Evolutionary conservation across 768 basidiomycete genomes (phyloP).

Genomic region (Rhizopogon sp.): DNA sequence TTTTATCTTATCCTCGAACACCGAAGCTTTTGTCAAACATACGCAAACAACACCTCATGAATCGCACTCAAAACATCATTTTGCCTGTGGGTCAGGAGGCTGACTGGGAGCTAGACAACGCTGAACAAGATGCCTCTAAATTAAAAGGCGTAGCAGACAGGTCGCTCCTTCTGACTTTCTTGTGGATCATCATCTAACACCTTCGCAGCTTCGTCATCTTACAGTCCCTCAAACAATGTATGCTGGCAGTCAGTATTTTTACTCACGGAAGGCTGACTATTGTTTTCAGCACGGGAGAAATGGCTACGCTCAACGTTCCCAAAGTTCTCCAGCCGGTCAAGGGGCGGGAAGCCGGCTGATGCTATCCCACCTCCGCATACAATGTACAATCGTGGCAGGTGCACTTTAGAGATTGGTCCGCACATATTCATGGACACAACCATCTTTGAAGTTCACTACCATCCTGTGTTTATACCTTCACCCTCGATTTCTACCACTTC

Average conservation of each 20-base stretch:
- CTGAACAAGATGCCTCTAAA: constrained; percentile 34
- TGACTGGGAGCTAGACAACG: constrained; percentile 53
- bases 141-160: constrained; percentile 55
- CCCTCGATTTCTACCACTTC: constrained; percentile 17
- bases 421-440: constrained; percentile 64
- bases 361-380: constrained; percentile 60
- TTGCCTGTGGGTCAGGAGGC: constrained; percentile 55
- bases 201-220: constrained; percentile 50
- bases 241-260: constrained; percentile 9
- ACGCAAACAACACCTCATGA: constrained; percentile 17
- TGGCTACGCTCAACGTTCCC: constrained; percentile 65
- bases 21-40: constrained; percentile 16
- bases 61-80: constrained; percentile 22
- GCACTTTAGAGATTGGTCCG: constrained; percentile 71
- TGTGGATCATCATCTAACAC: constrained; percentile 4
- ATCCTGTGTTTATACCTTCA: constrained; percentile 27
- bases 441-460: constrained; percentile 72
- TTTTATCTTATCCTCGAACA: neutral
- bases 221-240: constrained; percentile 71
- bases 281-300: constrained; percentile 55
- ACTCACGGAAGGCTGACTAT: constrained; percentile 10
- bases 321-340: constrained; percentile 63
- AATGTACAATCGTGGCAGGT: constrained; percentile 59
- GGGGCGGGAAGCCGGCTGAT: constrained; percentile 51
- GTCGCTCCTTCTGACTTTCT: constrained; percentile 23